Evolutionary conservation across 805 yeast genomes (phyloP), one percentile per base, ranked within the genome.

Genomic region (Pichia exigua): DNA sequence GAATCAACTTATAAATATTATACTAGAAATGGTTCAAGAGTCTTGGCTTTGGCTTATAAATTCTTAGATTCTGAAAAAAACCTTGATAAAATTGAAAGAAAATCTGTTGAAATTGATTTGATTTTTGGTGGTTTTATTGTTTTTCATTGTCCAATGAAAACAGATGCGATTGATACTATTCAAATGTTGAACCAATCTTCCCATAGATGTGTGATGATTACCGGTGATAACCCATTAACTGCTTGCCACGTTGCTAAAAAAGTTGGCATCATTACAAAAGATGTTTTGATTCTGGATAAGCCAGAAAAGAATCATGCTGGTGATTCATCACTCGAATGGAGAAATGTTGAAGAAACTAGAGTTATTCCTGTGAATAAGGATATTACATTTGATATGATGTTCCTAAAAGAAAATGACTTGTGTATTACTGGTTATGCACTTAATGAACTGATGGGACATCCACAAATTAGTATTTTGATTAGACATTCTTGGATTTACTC

Each of bases 191-290:
- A 89, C 69, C 95, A 89, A 65, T 90, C 97, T 1, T 82, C 92
- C 50, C 99, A 94, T 68, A 89, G 99, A 66, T 87, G 89, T 66
- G 82, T 94, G 43, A 94, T 94, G 99, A 94, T 94, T 60, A 94
- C 99, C 46, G 99, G 99, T 76, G 99, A 94, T 71, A 94, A 92
- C 69, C 97, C 99, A 41, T 79, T 94, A 65, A 94, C 99, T 59
- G 99, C 99, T 32, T 94, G 94, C 55, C 97, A 92, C 66, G 99
- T 94, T 60, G 98, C 98, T 22, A 83, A 83, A 61, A 96, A 89
- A 69, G 98, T 94, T 54, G 85, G 75, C 20, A 94, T 94, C 63
- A 85, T 90, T 54, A 86, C 85, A 47, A 83, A 89, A 59, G 89
- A 85, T 49, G 87, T 87, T 40, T 74, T 94, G 61, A 89, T 94